A percentile compares a stretch with the other conserved stretches of the same genome.
These are phyloP conservation scores for Metschnikowia cubensis DNA, from an alignment of 805 yeast genomes.

Conservation along the genomic window DNA sequence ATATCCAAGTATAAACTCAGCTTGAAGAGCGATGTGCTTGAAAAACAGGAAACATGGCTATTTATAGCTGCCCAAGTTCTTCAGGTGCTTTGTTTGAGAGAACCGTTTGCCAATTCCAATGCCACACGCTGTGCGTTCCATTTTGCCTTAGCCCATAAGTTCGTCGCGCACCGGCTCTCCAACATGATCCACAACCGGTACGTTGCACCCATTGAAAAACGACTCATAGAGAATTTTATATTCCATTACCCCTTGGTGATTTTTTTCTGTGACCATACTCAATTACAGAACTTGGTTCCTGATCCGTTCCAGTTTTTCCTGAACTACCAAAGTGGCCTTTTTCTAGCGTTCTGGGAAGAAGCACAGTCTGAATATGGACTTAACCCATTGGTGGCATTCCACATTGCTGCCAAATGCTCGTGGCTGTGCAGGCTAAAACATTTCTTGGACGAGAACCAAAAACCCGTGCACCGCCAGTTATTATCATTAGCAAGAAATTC, in stretches of 20 bases:
- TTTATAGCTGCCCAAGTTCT: slow-evolving; percentile 18
- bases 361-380: slow-evolving; percentile 6
- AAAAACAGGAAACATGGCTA: slow-evolving; percentile 16
- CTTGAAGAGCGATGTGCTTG: slow-evolving; percentile 6
- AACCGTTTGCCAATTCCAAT: slow-evolving; percentile 9
- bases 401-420: slow-evolving; percentile 17
- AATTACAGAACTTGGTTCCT: slow-evolving; percentile 11
- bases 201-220: slow-evolving; percentile 7
- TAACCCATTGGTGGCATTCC: slow-evolving; percentile 14
- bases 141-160: slow-evolving; percentile 13
- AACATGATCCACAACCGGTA: background rate
- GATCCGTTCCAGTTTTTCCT: slow-evolving; percentile 13
- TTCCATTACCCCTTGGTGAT: slow-evolving; percentile 16
- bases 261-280: slow-evolving; percentile 13
- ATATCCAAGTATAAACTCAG: slow-evolving; percentile 6
- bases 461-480: slow-evolving; percentile 4
- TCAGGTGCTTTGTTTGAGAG: slow-evolving; percentile 14
- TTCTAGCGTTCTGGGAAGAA: slow-evolving; percentile 6
- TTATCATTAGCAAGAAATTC: slow-evolving; percentile 8
- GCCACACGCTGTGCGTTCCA: slow-evolving; percentile 18
- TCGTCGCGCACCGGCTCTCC: slow-evolving; percentile 3
- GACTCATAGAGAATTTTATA: slow-evolving; percentile 15
- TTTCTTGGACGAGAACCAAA: slow-evolving; percentile 5
- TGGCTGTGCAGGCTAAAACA: slow-evolving; percentile 18
- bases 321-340: slow-evolving; percentile 5